Percentiles rank a stretch among this genome's conserved stretches.
Conservation (phyloP, 805 yeast species). For the Candida endomychidarum region DNA sequence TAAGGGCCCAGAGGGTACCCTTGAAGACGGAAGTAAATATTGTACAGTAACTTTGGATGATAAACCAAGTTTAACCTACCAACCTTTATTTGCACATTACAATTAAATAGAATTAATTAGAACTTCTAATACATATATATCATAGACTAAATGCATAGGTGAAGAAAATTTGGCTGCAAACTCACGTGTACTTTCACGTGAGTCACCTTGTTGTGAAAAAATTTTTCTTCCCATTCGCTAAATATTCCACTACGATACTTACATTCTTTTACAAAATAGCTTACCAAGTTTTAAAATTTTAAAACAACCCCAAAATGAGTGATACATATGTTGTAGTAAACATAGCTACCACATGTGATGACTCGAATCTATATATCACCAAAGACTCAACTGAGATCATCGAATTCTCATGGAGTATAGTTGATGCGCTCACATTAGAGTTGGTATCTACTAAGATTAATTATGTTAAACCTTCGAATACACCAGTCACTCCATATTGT, state of each 20-base stretch:
- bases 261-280: slow-evolving; percentile 1
- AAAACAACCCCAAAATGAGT: slow-evolving; percentile 31
- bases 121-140: too few species aligned
- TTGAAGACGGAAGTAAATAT: background rate
- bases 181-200: too few species aligned
- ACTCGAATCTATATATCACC: slow-evolving; percentile 53
- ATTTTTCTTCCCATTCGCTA: background rate
- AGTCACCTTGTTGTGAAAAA: background rate
- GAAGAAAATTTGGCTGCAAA: too few species aligned
- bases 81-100: slow-evolving; percentile 5
- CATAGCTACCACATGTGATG: slow-evolving; percentile 67
- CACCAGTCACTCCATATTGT: slow-evolving; percentile 64
- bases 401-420: slow-evolving; percentile 65
- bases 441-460: slow-evolving; percentile 44
- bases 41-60: background rate
- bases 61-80: slow-evolving; percentile 1
- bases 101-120: background rate
- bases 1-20: background rate
- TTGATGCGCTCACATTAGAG: slow-evolving; percentile 53
- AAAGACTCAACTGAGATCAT: slow-evolving; percentile 69
- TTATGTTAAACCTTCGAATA: slow-evolving; percentile 59
- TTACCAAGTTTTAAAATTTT: background rate
- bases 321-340: slow-evolving; percentile 62
- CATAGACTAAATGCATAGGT: too few species aligned
- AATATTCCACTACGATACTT: background rate